Conservation (phyloP, 495 filamentous ascomycete species). For the Aspergillus wentii region DNA sequence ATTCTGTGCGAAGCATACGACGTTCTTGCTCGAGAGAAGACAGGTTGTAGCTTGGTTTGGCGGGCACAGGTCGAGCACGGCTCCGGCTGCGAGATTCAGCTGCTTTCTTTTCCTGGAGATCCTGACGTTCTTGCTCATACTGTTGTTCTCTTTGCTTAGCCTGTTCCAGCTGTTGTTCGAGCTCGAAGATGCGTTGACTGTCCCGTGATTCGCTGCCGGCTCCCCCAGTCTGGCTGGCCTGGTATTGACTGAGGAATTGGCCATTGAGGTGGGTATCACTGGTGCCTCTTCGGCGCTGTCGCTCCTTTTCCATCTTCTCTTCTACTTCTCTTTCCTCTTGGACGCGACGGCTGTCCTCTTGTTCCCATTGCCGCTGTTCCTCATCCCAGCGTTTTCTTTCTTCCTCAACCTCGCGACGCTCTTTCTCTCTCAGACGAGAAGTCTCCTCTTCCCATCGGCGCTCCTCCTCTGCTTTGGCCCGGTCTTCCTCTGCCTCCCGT, state of each 20-base stretch:
- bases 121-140: slow-evolving; percentile 78
- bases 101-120: slow-evolving; percentile 32
- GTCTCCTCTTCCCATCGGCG: slow-evolving; percentile 78
- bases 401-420: slow-evolving; percentile 62
- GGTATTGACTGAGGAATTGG: slow-evolving; percentile 83
- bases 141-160: slow-evolving; percentile 81
- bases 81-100: slow-evolving; percentile 27
- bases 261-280: slow-evolving; percentile 69
- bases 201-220: slow-evolving; percentile 36
- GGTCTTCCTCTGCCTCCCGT: slow-evolving; percentile 65
- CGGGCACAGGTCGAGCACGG: slow-evolving; percentile 43
- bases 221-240: slow-evolving; percentile 42
- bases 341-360: slow-evolving; percentile 70
- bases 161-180: slow-evolving; percentile 79
- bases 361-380: slow-evolving; percentile 75
- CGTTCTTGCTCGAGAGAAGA: slow-evolving; percentile 72
- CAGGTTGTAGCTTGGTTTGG: slow-evolving; percentile 56
- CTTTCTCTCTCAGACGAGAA: slow-evolving; percentile 58
- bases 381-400: slow-evolving; percentile 82
- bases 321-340: slow-evolving; percentile 72
- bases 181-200: slow-evolving; percentile 66
- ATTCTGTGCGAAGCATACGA: slow-evolving; percentile 66
- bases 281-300: slow-evolving; percentile 51
- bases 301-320: slow-evolving; percentile 60
- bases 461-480: slow-evolving; percentile 64